Conservation (phyloP, 1,139 yeast genomes). For the Meyerozyma elateridarum region DNA sequence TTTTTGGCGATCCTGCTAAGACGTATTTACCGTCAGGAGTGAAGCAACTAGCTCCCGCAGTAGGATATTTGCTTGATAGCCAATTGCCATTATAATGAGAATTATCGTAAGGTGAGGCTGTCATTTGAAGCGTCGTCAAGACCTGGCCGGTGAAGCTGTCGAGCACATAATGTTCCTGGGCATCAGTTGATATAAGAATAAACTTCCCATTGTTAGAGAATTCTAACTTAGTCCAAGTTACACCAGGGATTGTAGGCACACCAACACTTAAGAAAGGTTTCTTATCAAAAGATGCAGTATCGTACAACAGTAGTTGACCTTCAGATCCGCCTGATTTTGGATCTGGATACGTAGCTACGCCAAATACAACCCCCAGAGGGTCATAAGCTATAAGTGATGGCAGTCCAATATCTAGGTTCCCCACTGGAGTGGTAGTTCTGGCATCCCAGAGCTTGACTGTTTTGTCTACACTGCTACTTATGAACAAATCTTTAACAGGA, state of each 20-base stretch:
- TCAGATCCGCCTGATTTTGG: slow-evolving; percentile 15
- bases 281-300: slow-evolving; percentile 51
- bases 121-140: slow-evolving; percentile 44
- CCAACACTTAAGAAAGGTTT: slow-evolving; percentile 47
- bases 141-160: slow-evolving; percentile 70
- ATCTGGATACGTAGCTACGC: slow-evolving; percentile 47
- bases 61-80: slow-evolving; percentile 41
- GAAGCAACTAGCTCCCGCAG: slow-evolving; percentile 60
- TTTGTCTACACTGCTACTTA: slow-evolving; percentile 71
- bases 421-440: slow-evolving; percentile 56
- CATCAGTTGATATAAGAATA: slow-evolving; percentile 60
- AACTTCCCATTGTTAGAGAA: slow-evolving; percentile 79
- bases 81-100: slow-evolving; percentile 19
- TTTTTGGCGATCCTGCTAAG: slow-evolving; percentile 49
- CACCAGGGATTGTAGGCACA: slow-evolving; percentile 22
- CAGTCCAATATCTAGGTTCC: slow-evolving; percentile 54
- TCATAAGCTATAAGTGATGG: slow-evolving; percentile 67
- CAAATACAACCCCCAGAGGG: slow-evolving; percentile 79
- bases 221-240: slow-evolving; percentile 63
- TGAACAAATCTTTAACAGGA: slow-evolving; percentile 64
- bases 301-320: slow-evolving; percentile 55
- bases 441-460: slow-evolving; percentile 88
- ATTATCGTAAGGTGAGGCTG: slow-evolving; percentile 15
- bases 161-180: slow-evolving; percentile 50
- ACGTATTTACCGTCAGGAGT: slow-evolving; percentile 80